phyloP scores from a whole-genome alignment of 495 filamentous ascomycete species.

The Oleoguttula mirabilis region DNA sequence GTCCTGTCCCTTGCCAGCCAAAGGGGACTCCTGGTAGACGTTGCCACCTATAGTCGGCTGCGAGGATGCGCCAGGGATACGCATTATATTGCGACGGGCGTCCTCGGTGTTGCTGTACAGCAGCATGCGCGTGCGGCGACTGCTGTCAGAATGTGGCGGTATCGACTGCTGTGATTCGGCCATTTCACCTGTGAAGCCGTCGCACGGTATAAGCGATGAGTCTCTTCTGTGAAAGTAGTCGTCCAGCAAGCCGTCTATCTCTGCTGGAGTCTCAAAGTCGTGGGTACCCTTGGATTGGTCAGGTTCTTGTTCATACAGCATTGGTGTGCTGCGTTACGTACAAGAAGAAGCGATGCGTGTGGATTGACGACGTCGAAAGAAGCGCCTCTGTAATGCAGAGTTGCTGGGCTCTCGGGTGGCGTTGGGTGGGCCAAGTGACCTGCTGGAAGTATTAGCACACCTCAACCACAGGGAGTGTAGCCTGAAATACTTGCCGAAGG shows the following conservation, averaged over 20 bases:
- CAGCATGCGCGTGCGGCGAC: not conserved
- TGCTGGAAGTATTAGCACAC: not conserved
- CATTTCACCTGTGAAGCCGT: constrained; percentile 3
- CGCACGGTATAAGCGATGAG: constrained; percentile 1
- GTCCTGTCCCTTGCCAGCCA: not conserved
- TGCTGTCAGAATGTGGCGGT: not conserved
- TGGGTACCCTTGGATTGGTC: constrained; percentile 1
- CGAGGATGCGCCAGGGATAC: not conserved
- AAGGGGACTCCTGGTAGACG: not conserved
- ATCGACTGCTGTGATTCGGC: not conserved
- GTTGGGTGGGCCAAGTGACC: constrained; percentile 10
- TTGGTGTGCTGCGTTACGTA: too few relatives aligned
- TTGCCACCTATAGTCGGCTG: not conserved
- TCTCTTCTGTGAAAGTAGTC: constrained; percentile 12
- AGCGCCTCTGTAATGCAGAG: constrained; percentile 18
- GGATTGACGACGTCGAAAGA: constrained; percentile 22
- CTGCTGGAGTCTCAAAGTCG: constrained; percentile 19
- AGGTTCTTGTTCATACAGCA: too few relatives aligned
- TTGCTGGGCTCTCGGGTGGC: constrained; percentile 15
- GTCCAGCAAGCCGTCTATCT: constrained; percentile 20
- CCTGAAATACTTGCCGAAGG: constrained; percentile 14
- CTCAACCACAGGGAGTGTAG: not conserved
- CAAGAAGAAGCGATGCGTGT: constrained; percentile 17
- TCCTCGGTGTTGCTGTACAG: constrained; percentile 10
- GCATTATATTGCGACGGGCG: constrained; percentile 15